phyloP scores from a whole-genome alignment of 2,329 filamentous ascomycete genomes.

The Immersiporthe knoxdaviesiana region DNA sequence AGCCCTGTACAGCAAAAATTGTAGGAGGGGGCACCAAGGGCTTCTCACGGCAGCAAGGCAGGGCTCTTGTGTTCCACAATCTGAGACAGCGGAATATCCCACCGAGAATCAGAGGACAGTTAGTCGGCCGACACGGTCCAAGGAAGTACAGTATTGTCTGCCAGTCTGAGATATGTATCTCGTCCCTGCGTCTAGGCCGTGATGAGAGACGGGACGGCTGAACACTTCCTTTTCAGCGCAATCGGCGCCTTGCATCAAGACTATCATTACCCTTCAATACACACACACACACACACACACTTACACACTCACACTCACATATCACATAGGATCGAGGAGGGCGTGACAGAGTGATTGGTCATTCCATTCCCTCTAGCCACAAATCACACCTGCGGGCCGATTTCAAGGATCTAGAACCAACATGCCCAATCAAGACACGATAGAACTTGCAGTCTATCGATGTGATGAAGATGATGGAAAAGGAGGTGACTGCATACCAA shows the following conservation, averaged over 20 bases:
- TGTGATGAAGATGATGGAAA: neutral
- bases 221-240: neutral
- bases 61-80: slow-evolving; percentile 1
- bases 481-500: slow-evolving; percentile 4
- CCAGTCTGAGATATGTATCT: neutral
- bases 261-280: neutral
- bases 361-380: slow-evolving; percentile 1
- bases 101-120: neutral
- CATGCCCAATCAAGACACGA: neutral
- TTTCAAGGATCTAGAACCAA: neutral
- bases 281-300: neutral
- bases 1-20: neutral
- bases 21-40: neutral
- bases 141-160: neutral
- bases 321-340: neutral
- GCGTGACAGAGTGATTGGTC: neutral
- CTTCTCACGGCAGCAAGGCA: neutral
- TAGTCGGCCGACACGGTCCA: neutral
- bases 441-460: neutral
- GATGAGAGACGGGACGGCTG: neutral
- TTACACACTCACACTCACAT: no score
- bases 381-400: slow-evolving; percentile 1
- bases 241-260: neutral
- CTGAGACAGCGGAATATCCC: slow-evolving; percentile 6
- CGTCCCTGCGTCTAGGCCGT: neutral